phyloP scores from a whole-genome alignment of 2,329 filamentous ascomycete species.

The Ceratocystis variospora region DNA sequence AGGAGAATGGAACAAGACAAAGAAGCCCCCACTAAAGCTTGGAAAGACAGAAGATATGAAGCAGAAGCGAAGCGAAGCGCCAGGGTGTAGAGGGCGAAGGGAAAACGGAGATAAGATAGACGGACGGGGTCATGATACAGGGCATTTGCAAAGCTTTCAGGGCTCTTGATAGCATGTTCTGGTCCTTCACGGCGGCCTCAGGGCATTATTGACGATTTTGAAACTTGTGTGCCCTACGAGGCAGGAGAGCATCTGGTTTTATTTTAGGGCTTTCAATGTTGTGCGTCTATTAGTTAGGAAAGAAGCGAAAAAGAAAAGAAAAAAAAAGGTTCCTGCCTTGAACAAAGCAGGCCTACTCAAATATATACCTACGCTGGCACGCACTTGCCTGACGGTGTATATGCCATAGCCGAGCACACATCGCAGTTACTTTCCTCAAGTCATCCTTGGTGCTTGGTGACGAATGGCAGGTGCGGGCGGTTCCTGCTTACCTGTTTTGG shows the following conservation, averaged over 20 bases:
- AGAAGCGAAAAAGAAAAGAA: background rate
- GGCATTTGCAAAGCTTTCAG: background rate
- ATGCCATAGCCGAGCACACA: too few relatives aligned
- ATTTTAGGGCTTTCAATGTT: background rate
- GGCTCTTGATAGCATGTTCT: too few relatives aligned
- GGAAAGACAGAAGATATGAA: too few relatives aligned
- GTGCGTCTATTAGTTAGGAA: background rate
- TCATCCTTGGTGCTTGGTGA: background rate
- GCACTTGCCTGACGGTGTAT: too few relatives aligned
- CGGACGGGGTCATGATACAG: background rate
- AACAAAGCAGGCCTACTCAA: too few relatives aligned
- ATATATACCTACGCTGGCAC: too few relatives aligned
- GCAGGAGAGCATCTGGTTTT: background rate
- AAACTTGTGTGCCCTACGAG: background rate
- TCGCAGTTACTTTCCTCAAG: too few relatives aligned
- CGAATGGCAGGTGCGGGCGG: conserved; percentile 8
- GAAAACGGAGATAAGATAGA: background rate
- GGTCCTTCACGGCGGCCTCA: background rate
- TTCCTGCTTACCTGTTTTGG: conserved; percentile 10
- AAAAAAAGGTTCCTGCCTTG: too few relatives aligned
- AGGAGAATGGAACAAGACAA: background rate
- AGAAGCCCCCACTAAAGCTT: background rate
- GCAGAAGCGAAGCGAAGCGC: background rate
- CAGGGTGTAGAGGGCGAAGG: background rate
- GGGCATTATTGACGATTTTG: background rate